phyloP scores from a whole-genome alignment of 1,284 basidiomycete species.

The Papiliotrema fonsecae region DNA sequence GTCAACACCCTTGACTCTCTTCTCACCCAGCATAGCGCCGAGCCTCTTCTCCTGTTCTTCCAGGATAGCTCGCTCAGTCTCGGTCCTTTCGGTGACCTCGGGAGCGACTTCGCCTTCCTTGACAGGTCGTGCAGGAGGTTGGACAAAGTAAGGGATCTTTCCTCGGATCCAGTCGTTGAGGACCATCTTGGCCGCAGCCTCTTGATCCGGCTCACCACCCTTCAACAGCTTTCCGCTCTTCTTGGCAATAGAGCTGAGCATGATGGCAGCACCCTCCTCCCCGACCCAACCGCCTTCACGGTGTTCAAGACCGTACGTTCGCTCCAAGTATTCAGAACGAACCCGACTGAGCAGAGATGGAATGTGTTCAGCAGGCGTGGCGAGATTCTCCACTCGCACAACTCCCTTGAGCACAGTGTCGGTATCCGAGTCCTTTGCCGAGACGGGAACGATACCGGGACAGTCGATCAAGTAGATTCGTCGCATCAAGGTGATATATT shows the following conservation, averaged over 20 bases:
- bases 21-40: slow-evolving; percentile 45
- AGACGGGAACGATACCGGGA: slow-evolving; percentile 94
- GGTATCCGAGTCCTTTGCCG: slow-evolving; percentile 82
- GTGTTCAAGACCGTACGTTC: slow-evolving; percentile 74
- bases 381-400: slow-evolving; percentile 90
- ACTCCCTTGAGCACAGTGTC: slow-evolving; percentile 95
- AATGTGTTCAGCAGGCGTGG: slow-evolving; percentile 91
- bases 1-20: slow-evolving; percentile 54
- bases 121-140: slow-evolving; percentile 49
- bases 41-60: slow-evolving; percentile 42
- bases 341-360: slow-evolving; percentile 81
- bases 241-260: slow-evolving; percentile 79
- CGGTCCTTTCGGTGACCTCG: slow-evolving; percentile 10
- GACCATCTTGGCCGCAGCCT: slow-evolving; percentile 91
- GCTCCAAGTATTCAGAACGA: slow-evolving; percentile 84
- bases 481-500: slow-evolving; percentile 94
- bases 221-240: slow-evolving; percentile 89
- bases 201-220: slow-evolving; percentile 89
- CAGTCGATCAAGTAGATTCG: slow-evolving; percentile 99
- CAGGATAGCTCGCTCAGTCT: slow-evolving; percentile 32
- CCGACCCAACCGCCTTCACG: slow-evolving; percentile 54
- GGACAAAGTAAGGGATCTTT: slow-evolving; percentile 56
- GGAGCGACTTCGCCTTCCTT: slow-evolving; percentile 31
- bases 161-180: slow-evolving; percentile 97
- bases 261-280: slow-evolving; percentile 60